phyloP scores from a whole-genome alignment of 495 filamentous ascomycete genomes.

The Aspergillus campestris region DNA sequence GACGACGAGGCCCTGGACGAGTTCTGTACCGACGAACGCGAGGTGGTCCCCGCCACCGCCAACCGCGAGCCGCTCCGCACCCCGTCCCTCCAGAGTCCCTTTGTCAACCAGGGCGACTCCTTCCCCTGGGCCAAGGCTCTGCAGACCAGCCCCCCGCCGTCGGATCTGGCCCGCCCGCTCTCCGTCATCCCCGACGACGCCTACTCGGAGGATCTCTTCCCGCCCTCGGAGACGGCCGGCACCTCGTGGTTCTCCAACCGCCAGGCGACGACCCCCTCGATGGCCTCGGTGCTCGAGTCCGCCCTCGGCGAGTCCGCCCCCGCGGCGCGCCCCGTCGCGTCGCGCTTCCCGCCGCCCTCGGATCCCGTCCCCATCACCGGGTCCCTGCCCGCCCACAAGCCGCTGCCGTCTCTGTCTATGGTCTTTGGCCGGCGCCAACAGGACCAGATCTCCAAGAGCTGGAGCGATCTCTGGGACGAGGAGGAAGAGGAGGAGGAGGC shows the following conservation, averaged over 20 bases:
- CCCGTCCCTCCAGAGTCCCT: conserved; percentile 85
- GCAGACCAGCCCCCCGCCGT: conserved; percentile 64
- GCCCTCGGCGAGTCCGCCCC: conserved; percentile 60
- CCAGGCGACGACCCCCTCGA: conserved; percentile 65
- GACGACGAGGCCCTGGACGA: conserved; percentile 87
- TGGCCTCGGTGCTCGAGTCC: conserved; percentile 72
- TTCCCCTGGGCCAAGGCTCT: conserved; percentile 96
- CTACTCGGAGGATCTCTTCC: conserved; percentile 84
- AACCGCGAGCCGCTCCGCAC: conserved; percentile 94
- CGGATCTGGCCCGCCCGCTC: conserved; percentile 59
- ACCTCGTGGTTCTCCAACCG: conserved; percentile 66
- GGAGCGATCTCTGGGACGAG: conserved; percentile 95
- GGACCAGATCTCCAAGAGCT: conserved; percentile 79
- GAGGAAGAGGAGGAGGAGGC: conserved; percentile 90
- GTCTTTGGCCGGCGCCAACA: conserved; percentile 70
- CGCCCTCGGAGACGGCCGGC: conserved; percentile 61
- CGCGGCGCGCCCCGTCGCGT: conserved; percentile 34
- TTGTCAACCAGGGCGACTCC: conserved; percentile 64
- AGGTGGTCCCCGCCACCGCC: conserved; percentile 64
- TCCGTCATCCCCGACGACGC: conserved; percentile 74
- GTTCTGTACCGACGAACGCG: conserved; percentile 78
- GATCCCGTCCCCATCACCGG: conserved; percentile 58
- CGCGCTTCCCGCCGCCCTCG: conserved; percentile 34
- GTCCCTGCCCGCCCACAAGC: conserved; percentile 67
- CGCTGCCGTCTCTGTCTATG: conserved; percentile 58